Evolutionary conservation across 1,284 basidiomycete genomes (phyloP).

Genomic region (Marasmius tenuissimus): DNA sequence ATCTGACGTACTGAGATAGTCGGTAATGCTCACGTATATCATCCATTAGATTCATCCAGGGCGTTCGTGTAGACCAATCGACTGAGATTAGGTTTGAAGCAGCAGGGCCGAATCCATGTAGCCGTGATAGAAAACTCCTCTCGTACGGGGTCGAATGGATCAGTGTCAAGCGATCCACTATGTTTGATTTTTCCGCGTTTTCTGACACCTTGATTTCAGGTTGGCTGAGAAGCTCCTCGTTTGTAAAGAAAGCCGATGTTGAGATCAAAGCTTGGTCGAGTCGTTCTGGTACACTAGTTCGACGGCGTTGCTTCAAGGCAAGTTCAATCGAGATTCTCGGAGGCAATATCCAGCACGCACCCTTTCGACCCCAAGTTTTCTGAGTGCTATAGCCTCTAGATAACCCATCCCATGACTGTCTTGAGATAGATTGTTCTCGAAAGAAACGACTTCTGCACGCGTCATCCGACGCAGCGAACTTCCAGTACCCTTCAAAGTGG

Average conservation of each 20-base stretch:
- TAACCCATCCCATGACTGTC: constrained; percentile 19
- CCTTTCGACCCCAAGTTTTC: constrained; percentile 47
- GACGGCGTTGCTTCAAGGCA: constrained; percentile 35
- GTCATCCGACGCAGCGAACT: constrained; percentile 35
- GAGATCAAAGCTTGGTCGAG: constrained; percentile 2
- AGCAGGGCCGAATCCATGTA: constrained; percentile 40
- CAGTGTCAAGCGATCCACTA: constrained; percentile 51
- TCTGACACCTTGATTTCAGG: constrained; percentile 19
- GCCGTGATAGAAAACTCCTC: constrained; percentile 61
- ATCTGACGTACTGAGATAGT: constrained; percentile 51
- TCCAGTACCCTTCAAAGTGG: constrained; percentile 29
- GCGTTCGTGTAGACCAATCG: constrained; percentile 68
- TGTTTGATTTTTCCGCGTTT: constrained; percentile 35
- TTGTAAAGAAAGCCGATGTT: constrained; percentile 17
- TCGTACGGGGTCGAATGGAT: constrained; percentile 64
- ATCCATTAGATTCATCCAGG: constrained; percentile 73
- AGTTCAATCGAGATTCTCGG: background rate
- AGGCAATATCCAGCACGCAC: constrained; percentile 29
- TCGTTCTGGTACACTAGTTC: constrained; percentile 22
- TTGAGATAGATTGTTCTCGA: constrained; percentile 19
- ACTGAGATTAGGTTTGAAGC: constrained; percentile 44
- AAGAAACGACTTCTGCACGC: constrained; percentile 32
- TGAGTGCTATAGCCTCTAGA: constrained; percentile 36
- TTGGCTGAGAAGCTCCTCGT: constrained; percentile 17
- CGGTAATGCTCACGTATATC: constrained; percentile 66